phyloP scores from a whole-genome alignment of 805 yeast species.

The Sungouiozyma ichnusensis region DNA sequence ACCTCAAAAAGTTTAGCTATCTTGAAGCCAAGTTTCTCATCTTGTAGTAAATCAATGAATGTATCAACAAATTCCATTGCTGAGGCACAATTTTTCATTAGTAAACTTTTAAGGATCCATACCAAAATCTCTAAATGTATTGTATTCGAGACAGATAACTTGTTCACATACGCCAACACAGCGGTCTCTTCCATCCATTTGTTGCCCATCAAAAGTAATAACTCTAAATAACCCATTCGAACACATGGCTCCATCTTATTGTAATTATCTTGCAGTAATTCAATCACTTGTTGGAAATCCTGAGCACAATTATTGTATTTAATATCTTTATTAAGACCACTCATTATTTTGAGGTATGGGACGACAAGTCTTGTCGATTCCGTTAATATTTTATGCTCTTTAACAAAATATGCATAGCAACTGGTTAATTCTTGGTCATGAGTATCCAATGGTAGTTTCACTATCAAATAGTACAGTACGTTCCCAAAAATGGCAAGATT shows the following conservation, averaged over 20 bases:
- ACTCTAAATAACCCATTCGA: constrained; percentile 21
- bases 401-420: constrained; percentile 2
- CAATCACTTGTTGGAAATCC: constrained; percentile 2
- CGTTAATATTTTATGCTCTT: neutral
- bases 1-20: constrained; percentile 52
- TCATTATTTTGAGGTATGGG: constrained; percentile 1
- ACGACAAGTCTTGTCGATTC: neutral
- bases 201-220: constrained; percentile 19
- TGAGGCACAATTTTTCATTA: constrained; percentile 42
- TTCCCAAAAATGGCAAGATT: constrained; percentile 24
- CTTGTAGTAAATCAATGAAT: constrained; percentile 30
- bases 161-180: constrained; percentile 8
- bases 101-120: constrained; percentile 67
- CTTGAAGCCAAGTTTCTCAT: constrained; percentile 26
- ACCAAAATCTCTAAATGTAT: constrained; percentile 41
- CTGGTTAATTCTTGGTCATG: neutral
- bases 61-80: constrained; percentile 28
- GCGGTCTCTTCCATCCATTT: constrained; percentile 20
- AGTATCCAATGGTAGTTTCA: neutral
- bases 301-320: constrained; percentile 12
- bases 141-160: constrained; percentile 11
- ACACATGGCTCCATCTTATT: constrained; percentile 8
- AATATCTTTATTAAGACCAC: constrained; percentile 36
- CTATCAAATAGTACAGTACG: constrained; percentile 7
- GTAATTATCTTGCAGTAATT: neutral